These are phyloP conservation scores for Elasticomyces elasticus DNA, from an alignment of 495 filamentous ascomycete genomes.

Conservation along the genomic window DNA sequence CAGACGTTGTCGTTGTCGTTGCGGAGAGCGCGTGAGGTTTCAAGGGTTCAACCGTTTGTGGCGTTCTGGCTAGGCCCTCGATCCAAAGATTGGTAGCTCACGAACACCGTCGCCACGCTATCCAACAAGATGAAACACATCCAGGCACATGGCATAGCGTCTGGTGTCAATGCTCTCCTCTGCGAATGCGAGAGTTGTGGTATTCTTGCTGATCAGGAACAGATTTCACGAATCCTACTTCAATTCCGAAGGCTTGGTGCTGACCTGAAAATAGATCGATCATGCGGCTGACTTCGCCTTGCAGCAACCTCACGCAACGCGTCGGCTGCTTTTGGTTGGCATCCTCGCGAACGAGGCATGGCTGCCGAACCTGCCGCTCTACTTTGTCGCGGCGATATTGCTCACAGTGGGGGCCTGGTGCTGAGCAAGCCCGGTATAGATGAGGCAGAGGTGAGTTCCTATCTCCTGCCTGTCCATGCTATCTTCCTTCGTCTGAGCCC, in stretches of 20 bases:
- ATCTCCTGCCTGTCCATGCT: not conserved
- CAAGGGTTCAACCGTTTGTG: too few species aligned
- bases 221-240: too few species aligned
- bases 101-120: too few species aligned
- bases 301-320: not conserved
- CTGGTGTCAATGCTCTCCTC: too few species aligned
- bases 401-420: not conserved
- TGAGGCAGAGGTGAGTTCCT: not conserved
- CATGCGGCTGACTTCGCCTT: not conserved
- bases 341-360: not conserved
- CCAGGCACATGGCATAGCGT: too few species aligned
- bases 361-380: not conserved
- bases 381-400: not conserved
- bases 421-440: not conserved
- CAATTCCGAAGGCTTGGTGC: too few species aligned
- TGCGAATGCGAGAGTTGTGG: too few species aligned
- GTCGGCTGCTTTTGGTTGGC: not conserved
- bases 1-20: not conserved
- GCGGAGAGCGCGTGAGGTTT: too few species aligned
- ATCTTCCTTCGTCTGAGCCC: not conserved
- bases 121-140: too few species aligned
- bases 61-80: too few species aligned
- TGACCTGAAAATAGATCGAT: not conserved
- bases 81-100: too few species aligned
- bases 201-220: too few species aligned